Evolutionary conservation across 1,284 basidiomycete species (phyloP).

Genomic region (Trametes hirsuta): DNA sequence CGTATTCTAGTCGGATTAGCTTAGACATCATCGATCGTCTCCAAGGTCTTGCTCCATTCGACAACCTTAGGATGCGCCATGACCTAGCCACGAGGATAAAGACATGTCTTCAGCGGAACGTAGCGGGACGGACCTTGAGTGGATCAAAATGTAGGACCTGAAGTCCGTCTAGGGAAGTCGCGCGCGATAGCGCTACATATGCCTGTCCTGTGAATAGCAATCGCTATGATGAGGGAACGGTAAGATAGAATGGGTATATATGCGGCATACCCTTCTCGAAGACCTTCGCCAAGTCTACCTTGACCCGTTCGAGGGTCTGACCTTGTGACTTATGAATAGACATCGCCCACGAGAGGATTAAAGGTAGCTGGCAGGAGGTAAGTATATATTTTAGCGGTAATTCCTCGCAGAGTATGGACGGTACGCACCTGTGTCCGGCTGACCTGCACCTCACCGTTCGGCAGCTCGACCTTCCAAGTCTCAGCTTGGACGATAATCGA

Average conservation of each 20-base stretch:
- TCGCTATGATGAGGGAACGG: background rate
- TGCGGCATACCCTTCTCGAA: conserved; percentile 82
- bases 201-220: conserved; percentile 48
- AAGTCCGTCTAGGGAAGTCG: conserved; percentile 81
- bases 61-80: conserved; percentile 43
- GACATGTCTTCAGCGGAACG: background rate
- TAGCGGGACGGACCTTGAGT: conserved; percentile 56
- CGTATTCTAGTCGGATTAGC: too few relatives aligned
- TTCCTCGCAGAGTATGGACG: background rate
- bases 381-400: background rate
- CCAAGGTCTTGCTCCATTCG: conserved; percentile 41
- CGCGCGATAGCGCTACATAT: conserved; percentile 93
- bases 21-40: conserved; percentile 27
- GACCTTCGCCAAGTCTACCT: conserved; percentile 78
- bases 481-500: conserved; percentile 62
- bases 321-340: conserved; percentile 96
- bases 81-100: conserved; percentile 30
- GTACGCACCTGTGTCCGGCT: conserved; percentile 66
- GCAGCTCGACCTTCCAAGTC: conserved; percentile 83
- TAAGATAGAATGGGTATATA: conserved; percentile 19
- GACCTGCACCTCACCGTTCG: conserved; percentile 81
- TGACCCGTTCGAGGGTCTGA: conserved; percentile 86
- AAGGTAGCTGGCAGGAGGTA: conserved; percentile 54
- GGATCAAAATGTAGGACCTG: conserved; percentile 84
- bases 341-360: conserved; percentile 91